Percentiles rank a stretch among this genome's conserved stretches.
These are phyloP conservation scores for Cicer pinnatifidum DNA, from an alignment of 306 rosid genomes.

Conservation along the genomic window DNA sequence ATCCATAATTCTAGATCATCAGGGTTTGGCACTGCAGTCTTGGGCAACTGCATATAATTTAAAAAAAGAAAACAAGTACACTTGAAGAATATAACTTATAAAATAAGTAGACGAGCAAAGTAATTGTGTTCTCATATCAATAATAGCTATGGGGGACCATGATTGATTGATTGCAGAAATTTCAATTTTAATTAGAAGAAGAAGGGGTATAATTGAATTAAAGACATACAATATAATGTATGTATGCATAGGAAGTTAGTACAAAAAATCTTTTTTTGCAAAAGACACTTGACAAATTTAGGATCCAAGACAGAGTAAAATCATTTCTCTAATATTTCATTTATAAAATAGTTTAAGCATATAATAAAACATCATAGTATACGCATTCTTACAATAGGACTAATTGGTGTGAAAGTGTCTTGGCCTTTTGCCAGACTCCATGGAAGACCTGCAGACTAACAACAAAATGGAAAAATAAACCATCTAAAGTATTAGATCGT, in stretches of 20 bases:
- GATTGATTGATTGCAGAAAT: slow-evolving; percentile 6
- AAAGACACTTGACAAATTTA: slow-evolving; percentile 10
- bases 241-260: slow-evolving; percentile 30
- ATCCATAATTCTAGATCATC: slow-evolving; percentile 86
- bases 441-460: slow-evolving; percentile 98
- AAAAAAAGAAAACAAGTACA: neutral
- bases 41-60: slow-evolving; percentile 68
- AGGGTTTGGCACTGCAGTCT: slow-evolving; percentile 72
- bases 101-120: slow-evolving; percentile 1
- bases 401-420: slow-evolving; percentile 95
- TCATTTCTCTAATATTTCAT: slow-evolving; percentile 11
- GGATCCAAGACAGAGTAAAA: slow-evolving; percentile 7
- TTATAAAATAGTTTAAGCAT: slow-evolving; percentile 32
- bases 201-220: slow-evolving; percentile 18
- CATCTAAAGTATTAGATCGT: slow-evolving; percentile 5
- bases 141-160: slow-evolving; percentile 27
- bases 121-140: neutral
- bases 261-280: neutral
- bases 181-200: slow-evolving; percentile 12
- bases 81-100: slow-evolving; percentile 20
- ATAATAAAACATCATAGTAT: slow-evolving; percentile 36
- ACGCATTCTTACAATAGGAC: slow-evolving; percentile 60
- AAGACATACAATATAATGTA: neutral
- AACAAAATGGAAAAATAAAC: slow-evolving; percentile 30
- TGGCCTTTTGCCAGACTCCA: slow-evolving; percentile 93